These are phyloP conservation scores for Beauveria australis DNA, from an alignment of 2,329 filamentous ascomycete species.

Conservation along the genomic window DNA sequence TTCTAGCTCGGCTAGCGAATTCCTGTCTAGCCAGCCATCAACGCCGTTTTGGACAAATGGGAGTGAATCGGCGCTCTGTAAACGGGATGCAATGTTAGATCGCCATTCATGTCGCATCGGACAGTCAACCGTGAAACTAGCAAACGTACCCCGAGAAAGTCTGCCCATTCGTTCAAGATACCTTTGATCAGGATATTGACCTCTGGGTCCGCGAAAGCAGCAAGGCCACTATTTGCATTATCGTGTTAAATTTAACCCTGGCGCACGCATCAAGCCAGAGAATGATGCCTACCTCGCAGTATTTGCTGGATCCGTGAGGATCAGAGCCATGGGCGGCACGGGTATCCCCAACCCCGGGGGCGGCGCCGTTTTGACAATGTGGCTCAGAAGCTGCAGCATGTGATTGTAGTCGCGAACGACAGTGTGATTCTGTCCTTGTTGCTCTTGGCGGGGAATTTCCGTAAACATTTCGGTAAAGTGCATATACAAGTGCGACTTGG, in stretches of 20 bases:
- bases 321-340: background rate
- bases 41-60: constrained; percentile 39
- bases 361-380: constrained; percentile 15
- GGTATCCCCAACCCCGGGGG: constrained; percentile 24
- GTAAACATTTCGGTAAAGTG: constrained; percentile 9
- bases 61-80: constrained; percentile 38
- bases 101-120: too few species aligned
- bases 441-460: background rate
- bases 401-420: background rate
- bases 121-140: background rate
- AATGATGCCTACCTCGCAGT: constrained; percentile 34
- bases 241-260: background rate
- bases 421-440: background rate
- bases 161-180: constrained; percentile 5
- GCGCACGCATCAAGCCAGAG: too few species aligned
- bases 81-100: background rate
- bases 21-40: constrained; percentile 48
- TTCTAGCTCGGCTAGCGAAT: constrained; percentile 39
- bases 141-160: background rate
- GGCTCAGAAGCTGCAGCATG: constrained; percentile 1
- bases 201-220: constrained; percentile 2
- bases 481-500: constrained; percentile 7
- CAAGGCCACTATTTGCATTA: background rate
- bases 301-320: constrained; percentile 39
- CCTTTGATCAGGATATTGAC: background rate